Conservation (phyloP, 148 eudicot species). For the Persicaria maculosa region DNA sequence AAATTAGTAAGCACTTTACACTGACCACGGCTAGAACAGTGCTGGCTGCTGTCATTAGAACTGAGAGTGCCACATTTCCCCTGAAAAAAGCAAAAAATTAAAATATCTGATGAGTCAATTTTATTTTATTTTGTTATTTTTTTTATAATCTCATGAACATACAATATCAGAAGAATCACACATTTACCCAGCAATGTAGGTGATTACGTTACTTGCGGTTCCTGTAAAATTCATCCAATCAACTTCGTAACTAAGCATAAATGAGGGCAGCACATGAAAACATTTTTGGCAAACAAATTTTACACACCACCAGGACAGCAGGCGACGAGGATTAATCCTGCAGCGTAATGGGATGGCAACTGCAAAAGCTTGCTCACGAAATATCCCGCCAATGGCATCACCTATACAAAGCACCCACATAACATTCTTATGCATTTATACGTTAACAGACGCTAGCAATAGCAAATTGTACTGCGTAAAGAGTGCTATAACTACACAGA, state of each 20-base stretch:
- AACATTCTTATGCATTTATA: background rate
- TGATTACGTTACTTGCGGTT: constrained; percentile 49
- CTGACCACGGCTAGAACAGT: constrained; percentile 33
- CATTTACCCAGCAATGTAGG: constrained; percentile 48
- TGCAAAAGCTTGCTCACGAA: constrained; percentile 42
- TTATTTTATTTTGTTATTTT: background rate
- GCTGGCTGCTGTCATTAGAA: constrained; percentile 54
- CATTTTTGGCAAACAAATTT: background rate
- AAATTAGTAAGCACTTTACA: constrained; percentile 21
- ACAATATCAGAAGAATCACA: background rate
- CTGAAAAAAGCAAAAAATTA: constrained; percentile 14
- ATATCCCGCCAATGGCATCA: constrained; percentile 50
- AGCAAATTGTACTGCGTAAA: no score
- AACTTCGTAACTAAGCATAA: background rate
- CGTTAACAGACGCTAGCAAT: background rate
- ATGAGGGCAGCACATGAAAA: background rate
- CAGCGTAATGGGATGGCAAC: constrained; percentile 51
- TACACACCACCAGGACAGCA: constrained; percentile 56
- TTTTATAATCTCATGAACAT: no score
- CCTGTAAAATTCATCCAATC: constrained; percentile 23
- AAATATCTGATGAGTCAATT: background rate
- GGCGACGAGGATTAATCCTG: constrained; percentile 47
- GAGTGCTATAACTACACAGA: no score
- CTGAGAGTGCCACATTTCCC: constrained; percentile 55
- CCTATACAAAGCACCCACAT: constrained; percentile 21